Base-by-base conservation (phyloP, 495 filamentous ascomycete species). In the Hyaloscypha hepaticicola region DNA sequence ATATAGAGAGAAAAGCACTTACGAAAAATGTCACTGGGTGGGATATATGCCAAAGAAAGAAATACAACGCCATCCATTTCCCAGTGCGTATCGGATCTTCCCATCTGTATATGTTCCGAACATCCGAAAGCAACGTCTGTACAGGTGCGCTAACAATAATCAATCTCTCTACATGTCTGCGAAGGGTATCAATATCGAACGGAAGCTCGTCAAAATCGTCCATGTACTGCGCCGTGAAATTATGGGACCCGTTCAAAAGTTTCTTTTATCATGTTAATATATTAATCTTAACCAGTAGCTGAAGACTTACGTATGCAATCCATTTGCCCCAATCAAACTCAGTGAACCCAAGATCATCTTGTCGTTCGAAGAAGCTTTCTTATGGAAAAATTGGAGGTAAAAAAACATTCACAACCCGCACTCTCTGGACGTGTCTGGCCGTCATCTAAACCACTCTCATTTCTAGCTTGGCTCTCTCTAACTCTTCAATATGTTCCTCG, bases 71-170 rank as follows among this genome's bases (percentile, higher is more conserved):
- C 55, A 73, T 59, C 70, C 51, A 74, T 61, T 52, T 66, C 5
- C 63, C 67, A 50, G 60, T 66, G 8, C 53, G 21, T 14, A 21
- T 27, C 1, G 67, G 58, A 53, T 76, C 62, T 58, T 81, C 76
- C 81, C 79, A 82, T 11, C 74, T 75, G 60, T 80, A 82, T 9
- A 83, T 69, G 12, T 72, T 57, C 25, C 77, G 70, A 26, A 76
- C 53, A 14, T 75, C 64, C 65, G 80, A 75, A 24, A 74, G 52
- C 65, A 74, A 75, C 48, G 74, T 70, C 66, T 82, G 78, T 70
- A 79, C 76, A 6, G 78, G 77, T 9, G 74, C 72, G 41, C 76
- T 79, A 25, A 76, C 79, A 56, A 82, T 68, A 28, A 81, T 66
- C 4, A 82, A 56, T 41, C 80, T 73, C 61, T 82, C 78, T 49